These are phyloP conservation scores for Lachnum nothofagi DNA, from an alignment of 2,329 filamentous ascomycete genomes.

Conservation along the genomic window DNA sequence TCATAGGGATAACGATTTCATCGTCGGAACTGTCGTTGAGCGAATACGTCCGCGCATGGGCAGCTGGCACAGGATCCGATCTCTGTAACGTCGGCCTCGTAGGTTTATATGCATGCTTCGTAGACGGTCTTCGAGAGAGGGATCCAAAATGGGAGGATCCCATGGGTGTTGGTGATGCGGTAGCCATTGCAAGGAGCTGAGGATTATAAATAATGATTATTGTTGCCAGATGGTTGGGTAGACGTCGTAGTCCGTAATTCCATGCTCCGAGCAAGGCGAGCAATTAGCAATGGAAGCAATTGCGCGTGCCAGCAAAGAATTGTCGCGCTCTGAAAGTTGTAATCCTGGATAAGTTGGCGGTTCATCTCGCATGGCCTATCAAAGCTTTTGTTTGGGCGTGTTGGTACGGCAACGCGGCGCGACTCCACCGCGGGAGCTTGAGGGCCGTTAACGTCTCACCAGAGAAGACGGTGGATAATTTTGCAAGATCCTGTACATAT, in stretches of 20 bases:
- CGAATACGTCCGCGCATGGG: slow-evolving; percentile 41
- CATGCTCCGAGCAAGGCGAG: slow-evolving; percentile 21
- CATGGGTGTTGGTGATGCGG: slow-evolving; percentile 52
- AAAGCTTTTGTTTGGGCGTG: background rate
- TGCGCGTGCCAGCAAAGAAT: slow-evolving; percentile 24
- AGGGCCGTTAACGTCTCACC: too few species aligned
- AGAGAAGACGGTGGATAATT: too few species aligned
- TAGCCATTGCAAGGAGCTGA: slow-evolving; percentile 39
- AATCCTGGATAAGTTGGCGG: background rate
- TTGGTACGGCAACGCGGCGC: slow-evolving; percentile 6
- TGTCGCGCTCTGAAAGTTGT: slow-evolving; percentile 24
- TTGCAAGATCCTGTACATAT: too few species aligned
- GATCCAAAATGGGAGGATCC: slow-evolving; percentile 43
- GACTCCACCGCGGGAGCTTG: too few species aligned
- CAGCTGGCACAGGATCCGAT: slow-evolving; percentile 13
- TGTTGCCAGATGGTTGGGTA: slow-evolving; percentile 9
- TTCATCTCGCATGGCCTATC: slow-evolving; percentile 6
- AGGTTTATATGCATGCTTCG: slow-evolving; percentile 48
- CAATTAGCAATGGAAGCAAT: slow-evolving; percentile 20
- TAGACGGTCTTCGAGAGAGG: slow-evolving; percentile 48
- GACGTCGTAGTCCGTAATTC: slow-evolving; percentile 21
- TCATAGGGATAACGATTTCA: slow-evolving; percentile 74
- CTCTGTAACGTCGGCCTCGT: slow-evolving; percentile 38
- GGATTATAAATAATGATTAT: slow-evolving; percentile 14
- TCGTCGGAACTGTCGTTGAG: slow-evolving; percentile 88